Base-by-base conservation (phyloP, 345 rosid species). In the Sisymbrium altissimum region DNA sequence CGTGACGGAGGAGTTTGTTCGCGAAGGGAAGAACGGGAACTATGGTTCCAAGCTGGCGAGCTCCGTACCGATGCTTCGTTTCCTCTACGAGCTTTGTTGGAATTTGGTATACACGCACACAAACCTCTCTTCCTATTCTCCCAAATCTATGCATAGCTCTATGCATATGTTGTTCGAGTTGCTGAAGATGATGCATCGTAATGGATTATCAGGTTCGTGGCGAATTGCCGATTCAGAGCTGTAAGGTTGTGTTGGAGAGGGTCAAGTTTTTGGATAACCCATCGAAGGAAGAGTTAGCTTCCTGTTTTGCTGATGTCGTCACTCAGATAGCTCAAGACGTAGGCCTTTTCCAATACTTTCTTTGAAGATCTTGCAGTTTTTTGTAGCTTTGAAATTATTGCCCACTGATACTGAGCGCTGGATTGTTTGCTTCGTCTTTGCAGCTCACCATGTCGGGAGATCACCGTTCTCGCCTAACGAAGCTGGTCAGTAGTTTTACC, bases 241-340 rank as follows among this genome's bases (percentile, higher is more conserved):
- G 96, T 72, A 92, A 84, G 80, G 73, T 80, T 23, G 86, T 83
- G 9, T 71, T 96, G 89, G 96, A 92, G 4, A 80, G 78, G 14
- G 90, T 87, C 67, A 85, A 82, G 7, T 92, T 89, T 75, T 68
- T 63, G 38, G 95, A 87, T 23, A 74, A 72, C 35, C 84, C 84
- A 9, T 79, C 89, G 15, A 71, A 18, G 33, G 84, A 77, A 40
- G 98, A 83, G 68, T 70, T 90, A 68, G 93, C 81, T 29, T 92
- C 96, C 5, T 76, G 73, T 69, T 87, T 90, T 48, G 89, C 96
- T 0, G 99, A 96, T 81, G 82, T 96, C 32, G 80, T 92, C 19
- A 77, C 97, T 39, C 99, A 96, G 82, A 86, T 96, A 81, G 97
- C 97, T 73, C 98, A 86, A 72, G 99, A 96, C 36, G 99, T 96